Conservation (phyloP, 495 filamentous ascomycete genomes). For the Aspergillus saccharolyticus region DNA sequence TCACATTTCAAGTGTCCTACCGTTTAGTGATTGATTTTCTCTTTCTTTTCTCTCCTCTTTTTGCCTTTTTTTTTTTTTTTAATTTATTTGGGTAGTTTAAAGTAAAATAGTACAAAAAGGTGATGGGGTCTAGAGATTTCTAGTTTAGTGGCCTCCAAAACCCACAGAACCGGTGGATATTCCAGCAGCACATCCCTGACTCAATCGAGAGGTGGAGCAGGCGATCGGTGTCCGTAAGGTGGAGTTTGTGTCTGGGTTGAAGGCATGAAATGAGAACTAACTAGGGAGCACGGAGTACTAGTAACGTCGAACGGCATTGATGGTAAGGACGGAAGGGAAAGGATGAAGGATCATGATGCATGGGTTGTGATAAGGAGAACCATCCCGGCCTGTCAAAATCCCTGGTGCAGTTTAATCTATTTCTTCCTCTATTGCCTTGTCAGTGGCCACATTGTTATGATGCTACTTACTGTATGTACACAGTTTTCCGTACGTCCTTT, state of each 20-base stretch:
- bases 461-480: no score
- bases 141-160: not conserved
- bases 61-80: no score
- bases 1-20: not conserved
- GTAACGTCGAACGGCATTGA: no score
- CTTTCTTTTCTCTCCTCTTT: no score
- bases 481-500: no score
- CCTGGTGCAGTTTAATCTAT: not conserved
- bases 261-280: not conserved
- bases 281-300: no score
- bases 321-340: not conserved
- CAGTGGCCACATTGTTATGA: no score
- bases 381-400: not conserved
- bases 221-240: slow-evolving; percentile 4
- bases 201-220: slow-evolving; percentile 9
- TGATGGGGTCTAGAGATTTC: slow-evolving; percentile 2
- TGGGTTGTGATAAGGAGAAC: no score
- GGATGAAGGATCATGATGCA: not conserved
- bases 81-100: not conserved
- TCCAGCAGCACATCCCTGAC: slow-evolving; percentile 6
- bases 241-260: not conserved
- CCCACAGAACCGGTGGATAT: slow-evolving; percentile 11
- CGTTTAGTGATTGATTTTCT: not conserved
- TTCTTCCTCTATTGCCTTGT: not conserved
- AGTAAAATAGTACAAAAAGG: not conserved